These are phyloP conservation scores for Gentiana macrophylla DNA, from an alignment of 257 asterid species.

Conservation along the genomic window DNA sequence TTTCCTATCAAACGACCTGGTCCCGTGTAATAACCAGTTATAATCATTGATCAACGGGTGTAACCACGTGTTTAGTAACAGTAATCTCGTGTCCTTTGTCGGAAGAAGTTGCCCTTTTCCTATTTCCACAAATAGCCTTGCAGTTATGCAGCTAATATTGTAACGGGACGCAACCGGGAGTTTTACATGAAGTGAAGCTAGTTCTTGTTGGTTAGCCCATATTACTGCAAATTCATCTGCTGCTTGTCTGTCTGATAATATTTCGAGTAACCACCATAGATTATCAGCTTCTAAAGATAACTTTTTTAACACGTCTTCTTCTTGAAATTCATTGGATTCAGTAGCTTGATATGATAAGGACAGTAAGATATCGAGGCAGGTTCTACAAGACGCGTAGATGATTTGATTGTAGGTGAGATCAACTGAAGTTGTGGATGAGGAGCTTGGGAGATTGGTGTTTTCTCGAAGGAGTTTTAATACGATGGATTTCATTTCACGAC, in stretches of 20 bases:
- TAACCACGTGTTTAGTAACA: conserved; percentile 65
- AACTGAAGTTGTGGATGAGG: conserved; percentile 28
- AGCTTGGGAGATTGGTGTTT: conserved; percentile 39
- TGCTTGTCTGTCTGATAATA: conserved; percentile 51
- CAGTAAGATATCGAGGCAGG: conserved; percentile 40
- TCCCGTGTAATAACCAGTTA: conserved; percentile 72
- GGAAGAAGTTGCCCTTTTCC: conserved; percentile 90
- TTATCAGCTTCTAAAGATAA: conserved; percentile 66
- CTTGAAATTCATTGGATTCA: conserved; percentile 29
- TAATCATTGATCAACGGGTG: conserved; percentile 78
- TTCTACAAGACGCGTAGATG: conserved; percentile 50
- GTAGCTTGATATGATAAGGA: conserved; percentile 62
- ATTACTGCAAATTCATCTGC: conserved; percentile 64
- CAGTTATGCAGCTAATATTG: conserved; percentile 65
- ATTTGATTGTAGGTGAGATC: conserved; percentile 42
- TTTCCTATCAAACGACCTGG: conserved; percentile 69
- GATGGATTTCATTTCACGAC: conserved; percentile 76
- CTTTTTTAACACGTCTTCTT: conserved; percentile 34
- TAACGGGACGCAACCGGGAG: conserved; percentile 42
- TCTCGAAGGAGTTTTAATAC: conserved; percentile 81
- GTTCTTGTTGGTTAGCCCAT: conserved; percentile 62
- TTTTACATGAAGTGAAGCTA: conserved; percentile 48
- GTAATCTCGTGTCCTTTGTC: conserved; percentile 55
- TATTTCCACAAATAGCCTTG: conserved; percentile 70
- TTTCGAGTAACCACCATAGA: conserved; percentile 77